These are phyloP conservation scores for Aspergillus novoparasiticus DNA, from an alignment of 2,329 filamentous ascomycete genomes.

Conservation along the genomic window DNA sequence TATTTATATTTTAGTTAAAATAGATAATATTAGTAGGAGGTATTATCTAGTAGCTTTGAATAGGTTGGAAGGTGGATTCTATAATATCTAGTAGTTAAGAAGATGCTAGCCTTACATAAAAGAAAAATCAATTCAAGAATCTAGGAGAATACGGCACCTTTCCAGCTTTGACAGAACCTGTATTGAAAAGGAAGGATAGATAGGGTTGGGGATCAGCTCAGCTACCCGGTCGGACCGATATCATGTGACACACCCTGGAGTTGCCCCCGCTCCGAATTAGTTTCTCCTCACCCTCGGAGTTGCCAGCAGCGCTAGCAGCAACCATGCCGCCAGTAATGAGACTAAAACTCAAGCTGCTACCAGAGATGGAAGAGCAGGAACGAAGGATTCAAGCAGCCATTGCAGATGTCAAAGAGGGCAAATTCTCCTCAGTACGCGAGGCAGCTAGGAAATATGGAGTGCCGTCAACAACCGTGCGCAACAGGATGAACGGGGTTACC, in stretches of 20 bases:
- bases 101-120: no score
- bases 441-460: slow-evolving; percentile 10
- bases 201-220: no score
- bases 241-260: not conserved
- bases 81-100: no score
- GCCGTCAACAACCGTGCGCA: not conserved
- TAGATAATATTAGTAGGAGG: no score
- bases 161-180: no score
- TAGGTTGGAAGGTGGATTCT: accelerated
- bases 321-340: slow-evolving; percentile 8
- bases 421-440: slow-evolving; percentile 1
- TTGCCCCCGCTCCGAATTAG: not conserved
- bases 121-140: no score
- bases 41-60: no score
- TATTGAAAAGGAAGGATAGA: no score
- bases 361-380: slow-evolving; percentile 2
- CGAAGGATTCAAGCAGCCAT: slow-evolving; percentile 3
- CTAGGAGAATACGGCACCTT: no score
- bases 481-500: not conserved
- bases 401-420: not conserved
- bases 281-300: not conserved
- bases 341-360: not conserved
- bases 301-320: not conserved
- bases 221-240: no score
- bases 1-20: no score